These are phyloP conservation scores for Linnemannia zychae DNA, from an alignment of 192 early-diverging fungal species.

Conservation along the genomic window DNA sequence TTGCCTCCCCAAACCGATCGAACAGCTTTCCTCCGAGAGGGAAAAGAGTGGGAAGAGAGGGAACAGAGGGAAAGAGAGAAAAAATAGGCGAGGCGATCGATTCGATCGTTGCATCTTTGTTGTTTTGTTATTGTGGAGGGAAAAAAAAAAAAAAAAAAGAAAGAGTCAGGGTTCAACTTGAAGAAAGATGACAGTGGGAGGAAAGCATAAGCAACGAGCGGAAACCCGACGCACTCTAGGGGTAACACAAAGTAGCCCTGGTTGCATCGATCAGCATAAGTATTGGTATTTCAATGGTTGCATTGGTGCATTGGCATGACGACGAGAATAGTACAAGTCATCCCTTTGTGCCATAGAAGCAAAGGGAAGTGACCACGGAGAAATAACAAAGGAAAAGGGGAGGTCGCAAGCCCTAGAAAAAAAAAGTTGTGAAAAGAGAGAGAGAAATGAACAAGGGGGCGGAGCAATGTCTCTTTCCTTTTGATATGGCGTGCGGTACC, in stretches of 20 bases:
- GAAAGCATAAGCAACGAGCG: background rate
- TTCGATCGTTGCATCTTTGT: background rate
- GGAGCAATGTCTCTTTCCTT: background rate
- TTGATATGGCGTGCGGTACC: background rate
- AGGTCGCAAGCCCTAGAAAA: background rate
- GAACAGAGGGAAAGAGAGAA: background rate
- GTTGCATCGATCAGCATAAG: background rate
- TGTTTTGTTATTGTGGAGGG: background rate
- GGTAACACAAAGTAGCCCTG: background rate
- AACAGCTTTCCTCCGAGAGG: background rate
- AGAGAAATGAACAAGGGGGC: background rate
- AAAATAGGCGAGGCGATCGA: background rate
- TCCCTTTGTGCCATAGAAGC: background rate
- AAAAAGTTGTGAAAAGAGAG: background rate
- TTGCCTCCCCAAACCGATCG: background rate
- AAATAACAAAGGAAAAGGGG: background rate
- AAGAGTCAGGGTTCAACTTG: background rate
- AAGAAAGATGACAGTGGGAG: background rate
- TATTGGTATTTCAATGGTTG: background rate
- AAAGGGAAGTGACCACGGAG: background rate
- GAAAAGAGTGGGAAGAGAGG: background rate
- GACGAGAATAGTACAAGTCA: no score
- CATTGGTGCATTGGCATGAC: no score
- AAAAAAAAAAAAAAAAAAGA: no score
- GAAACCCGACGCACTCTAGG: conserved; percentile 2